These are phyloP conservation scores for Globisporangium parvum DNA, from an alignment of 352 stramenopile species.

Conservation along the genomic window DNA sequence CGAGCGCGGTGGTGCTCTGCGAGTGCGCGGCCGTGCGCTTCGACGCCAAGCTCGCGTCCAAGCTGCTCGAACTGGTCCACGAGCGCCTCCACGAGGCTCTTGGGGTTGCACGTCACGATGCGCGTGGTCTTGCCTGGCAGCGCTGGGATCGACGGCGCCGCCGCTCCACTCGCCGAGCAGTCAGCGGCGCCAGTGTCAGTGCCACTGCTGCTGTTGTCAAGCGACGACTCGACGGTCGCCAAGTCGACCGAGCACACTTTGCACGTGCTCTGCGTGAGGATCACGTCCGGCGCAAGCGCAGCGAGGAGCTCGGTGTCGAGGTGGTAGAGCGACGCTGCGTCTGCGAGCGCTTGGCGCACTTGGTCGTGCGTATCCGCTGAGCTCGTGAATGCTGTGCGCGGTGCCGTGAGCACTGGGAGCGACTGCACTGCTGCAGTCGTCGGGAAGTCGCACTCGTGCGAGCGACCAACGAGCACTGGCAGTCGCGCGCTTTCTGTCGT, in stretches of 20 bases:
- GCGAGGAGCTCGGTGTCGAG: conserved; percentile 37
- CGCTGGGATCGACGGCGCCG: conserved; percentile 2
- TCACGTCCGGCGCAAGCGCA: conserved; percentile 46
- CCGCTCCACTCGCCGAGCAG: neutral
- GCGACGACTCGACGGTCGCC: conserved; percentile 28
- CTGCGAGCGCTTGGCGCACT: conserved; percentile 41
- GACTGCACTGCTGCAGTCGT: conserved; percentile 17
- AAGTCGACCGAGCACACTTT: conserved; percentile 73
- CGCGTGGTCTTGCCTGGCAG: conserved; percentile 20
- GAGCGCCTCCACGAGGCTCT: conserved; percentile 34
- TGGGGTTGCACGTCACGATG: conserved; percentile 47
- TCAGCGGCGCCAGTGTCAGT: neutral
- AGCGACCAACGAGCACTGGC: conserved; percentile 54
- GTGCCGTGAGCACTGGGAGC: conserved; percentile 49
- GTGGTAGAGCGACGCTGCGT: conserved; percentile 56
- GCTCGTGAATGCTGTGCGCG: conserved; percentile 58
- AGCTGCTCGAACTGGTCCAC: conserved; percentile 45
- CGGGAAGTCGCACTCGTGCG: conserved; percentile 71
- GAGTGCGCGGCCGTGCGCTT: conserved; percentile 31
- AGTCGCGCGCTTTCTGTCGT: conserved; percentile 3
- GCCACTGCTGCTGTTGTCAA: neutral
- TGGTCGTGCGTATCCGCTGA: conserved; percentile 60
- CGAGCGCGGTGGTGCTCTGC: conserved; percentile 21
- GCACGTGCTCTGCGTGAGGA: conserved; percentile 69
- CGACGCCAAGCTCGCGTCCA: conserved; percentile 36